phyloP scores from a whole-genome alignment of 1,284 basidiomycete genomes.

The Malassezia restricta region DNA sequence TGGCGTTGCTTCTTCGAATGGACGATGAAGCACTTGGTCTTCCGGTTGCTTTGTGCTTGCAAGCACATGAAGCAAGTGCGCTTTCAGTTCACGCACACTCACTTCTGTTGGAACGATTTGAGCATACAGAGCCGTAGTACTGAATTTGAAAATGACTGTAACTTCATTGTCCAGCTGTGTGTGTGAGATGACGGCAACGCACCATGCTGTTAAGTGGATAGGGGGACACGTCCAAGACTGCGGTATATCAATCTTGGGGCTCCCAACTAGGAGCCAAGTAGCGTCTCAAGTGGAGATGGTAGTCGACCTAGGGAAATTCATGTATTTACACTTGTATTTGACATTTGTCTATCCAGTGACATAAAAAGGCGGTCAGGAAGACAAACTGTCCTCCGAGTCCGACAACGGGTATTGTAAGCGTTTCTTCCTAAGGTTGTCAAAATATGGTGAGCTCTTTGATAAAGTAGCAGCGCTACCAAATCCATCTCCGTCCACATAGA shows the following conservation, averaged over 20 bases:
- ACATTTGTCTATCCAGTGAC: too few species aligned
- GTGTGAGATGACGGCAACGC: neutral
- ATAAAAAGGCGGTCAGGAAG: neutral
- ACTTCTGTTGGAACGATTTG: neutral
- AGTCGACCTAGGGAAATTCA: too few species aligned
- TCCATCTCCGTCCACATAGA: neutral
- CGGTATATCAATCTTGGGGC: neutral
- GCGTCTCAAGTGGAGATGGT: too few species aligned
- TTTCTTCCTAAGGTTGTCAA: neutral
- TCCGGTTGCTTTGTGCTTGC: constrained; percentile 4
- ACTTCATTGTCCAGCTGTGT: constrained; percentile 2
- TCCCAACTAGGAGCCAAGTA: too few species aligned
- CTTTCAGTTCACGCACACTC: constrained; percentile 4
- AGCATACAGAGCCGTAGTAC: constrained; percentile 8
- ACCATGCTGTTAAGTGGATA: neutral
- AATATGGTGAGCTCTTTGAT: constrained; percentile 3
- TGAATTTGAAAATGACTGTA: constrained; percentile 9
- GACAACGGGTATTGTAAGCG: neutral
- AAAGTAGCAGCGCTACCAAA: constrained; percentile 3
- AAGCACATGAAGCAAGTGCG: constrained; percentile 1
- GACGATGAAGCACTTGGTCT: neutral
- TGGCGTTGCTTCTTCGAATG: constrained; percentile 2
- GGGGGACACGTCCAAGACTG: neutral
- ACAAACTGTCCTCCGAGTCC: neutral
- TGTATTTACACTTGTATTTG: too few species aligned